Evolutionary conservation across 345 rosid genomes (phyloP).

Genomic region (Crucihimalaya himalaica): DNA sequence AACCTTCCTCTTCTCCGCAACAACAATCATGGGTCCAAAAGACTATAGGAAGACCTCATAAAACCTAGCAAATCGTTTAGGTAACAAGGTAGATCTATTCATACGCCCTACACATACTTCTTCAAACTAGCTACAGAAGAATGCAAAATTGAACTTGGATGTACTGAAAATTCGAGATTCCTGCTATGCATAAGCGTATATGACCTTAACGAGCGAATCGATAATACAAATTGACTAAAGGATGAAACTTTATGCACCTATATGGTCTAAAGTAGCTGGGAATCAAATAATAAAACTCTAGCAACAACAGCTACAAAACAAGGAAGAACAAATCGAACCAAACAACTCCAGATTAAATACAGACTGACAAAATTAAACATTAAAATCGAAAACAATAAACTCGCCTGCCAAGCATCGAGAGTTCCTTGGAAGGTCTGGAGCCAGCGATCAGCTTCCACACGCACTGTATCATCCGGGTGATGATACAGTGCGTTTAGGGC

Average conservation of each 20-base stretch:
- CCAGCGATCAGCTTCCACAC: slow-evolving; percentile 91
- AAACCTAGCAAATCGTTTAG: neutral
- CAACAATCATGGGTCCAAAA: slow-evolving; percentile 21
- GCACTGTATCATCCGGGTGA: slow-evolving; percentile 89
- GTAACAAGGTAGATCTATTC: slow-evolving; percentile 22
- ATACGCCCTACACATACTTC: slow-evolving; percentile 4
- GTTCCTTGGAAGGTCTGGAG: slow-evolving; percentile 91
- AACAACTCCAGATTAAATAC: slow-evolving; percentile 5
- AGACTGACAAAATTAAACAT: neutral
- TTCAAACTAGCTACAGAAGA: neutral
- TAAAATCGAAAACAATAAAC: neutral
- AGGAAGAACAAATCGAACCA: slow-evolving; percentile 25
- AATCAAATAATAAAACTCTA: slow-evolving; percentile 9
- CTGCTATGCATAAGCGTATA: neutral
- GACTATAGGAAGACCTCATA: neutral
- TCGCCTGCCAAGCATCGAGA: slow-evolving; percentile 98
- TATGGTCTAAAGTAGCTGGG: neutral
- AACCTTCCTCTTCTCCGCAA: neutral
- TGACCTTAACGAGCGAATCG: slow-evolving; percentile 3
- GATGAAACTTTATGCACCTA: slow-evolving; percentile 7
- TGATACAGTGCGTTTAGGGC: slow-evolving; percentile 98
- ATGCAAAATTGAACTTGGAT: neutral
- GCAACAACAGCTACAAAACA: neutral
- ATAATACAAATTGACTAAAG: neutral
- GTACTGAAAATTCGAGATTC: slow-evolving; percentile 13